Evolutionary conservation across 495 filamentous ascomycete species (phyloP).

Genomic region (Achaetomiella virescens): DNA sequence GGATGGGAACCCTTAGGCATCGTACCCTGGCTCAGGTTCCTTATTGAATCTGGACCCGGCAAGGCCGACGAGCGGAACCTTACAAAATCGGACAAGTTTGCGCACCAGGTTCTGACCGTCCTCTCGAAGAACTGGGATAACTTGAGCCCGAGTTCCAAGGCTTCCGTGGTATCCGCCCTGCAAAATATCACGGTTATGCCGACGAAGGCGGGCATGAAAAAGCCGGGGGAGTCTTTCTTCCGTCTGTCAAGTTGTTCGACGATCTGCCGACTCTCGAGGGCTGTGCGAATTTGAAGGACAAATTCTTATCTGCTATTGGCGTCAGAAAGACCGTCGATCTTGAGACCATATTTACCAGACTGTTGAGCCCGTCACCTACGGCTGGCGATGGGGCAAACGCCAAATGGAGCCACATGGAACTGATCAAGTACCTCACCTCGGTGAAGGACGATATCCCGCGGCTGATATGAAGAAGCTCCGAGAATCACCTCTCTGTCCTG

Average conservation of each 20-base stretch:
- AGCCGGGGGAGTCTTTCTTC: slow-evolving; percentile 84
- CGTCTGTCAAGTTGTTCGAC: slow-evolving; percentile 86
- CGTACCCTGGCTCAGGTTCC: slow-evolving; percentile 73
- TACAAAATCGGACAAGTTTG: slow-evolving; percentile 63
- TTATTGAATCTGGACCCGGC: slow-evolving; percentile 55
- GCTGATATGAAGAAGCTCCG: slow-evolving; percentile 77
- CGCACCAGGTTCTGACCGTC: slow-evolving; percentile 68
- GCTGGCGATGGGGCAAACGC: slow-evolving; percentile 36
- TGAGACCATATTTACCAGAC: slow-evolving; percentile 82
- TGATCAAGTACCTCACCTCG: slow-evolving; percentile 88
- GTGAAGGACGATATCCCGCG: slow-evolving; percentile 79
- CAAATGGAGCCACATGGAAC: slow-evolving; percentile 88
- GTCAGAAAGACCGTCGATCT: slow-evolving; percentile 87
- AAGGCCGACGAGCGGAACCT: slow-evolving; percentile 47
- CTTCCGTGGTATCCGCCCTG: slow-evolving; percentile 56
- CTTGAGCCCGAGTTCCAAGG: slow-evolving; percentile 58
- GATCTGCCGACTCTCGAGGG: slow-evolving; percentile 76
- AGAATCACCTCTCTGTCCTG: slow-evolving; percentile 70
- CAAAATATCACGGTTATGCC: slow-evolving; percentile 71
- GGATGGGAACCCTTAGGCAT: slow-evolving; percentile 79
- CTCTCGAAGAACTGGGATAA: slow-evolving; percentile 85
- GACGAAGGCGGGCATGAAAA: slow-evolving; percentile 84
- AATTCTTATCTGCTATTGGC: slow-evolving; percentile 72
- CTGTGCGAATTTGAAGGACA: slow-evolving; percentile 79
- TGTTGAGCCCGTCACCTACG: slow-evolving; percentile 50